Conservation (phyloP, 352 stramenopile species). For the Pythium aquatile region DNA sequence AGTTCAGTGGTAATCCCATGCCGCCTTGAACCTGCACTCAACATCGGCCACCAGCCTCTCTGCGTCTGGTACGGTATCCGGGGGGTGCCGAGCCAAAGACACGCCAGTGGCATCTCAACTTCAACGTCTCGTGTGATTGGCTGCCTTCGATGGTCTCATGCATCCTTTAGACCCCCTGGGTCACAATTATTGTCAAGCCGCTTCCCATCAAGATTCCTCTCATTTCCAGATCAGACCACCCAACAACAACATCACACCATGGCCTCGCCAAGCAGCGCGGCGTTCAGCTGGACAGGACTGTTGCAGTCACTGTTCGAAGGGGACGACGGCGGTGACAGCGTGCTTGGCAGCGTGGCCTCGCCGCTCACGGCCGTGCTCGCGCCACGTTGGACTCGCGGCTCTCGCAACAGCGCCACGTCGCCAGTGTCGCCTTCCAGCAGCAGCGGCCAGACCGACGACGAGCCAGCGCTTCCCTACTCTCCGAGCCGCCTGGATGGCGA, state of each 20-base stretch:
- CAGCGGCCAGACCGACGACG: background rate
- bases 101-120: background rate
- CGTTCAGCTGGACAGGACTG: conserved; percentile 21
- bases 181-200: background rate
- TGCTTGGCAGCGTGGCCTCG: conserved; percentile 10
- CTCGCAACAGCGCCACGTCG: background rate
- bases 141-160: background rate
- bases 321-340: conserved; percentile 1
- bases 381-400: conserved; percentile 14
- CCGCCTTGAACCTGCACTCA: conserved; percentile 20
- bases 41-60: background rate
- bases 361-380: conserved; percentile 16
- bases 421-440: background rate
- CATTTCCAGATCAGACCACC: background rate
- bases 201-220: conserved; percentile 2
- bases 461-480: conserved; percentile 34
- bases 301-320: conserved; percentile 23
- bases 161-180: background rate
- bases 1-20: conserved; percentile 13
- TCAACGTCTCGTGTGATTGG: background rate
- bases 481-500: conserved; percentile 57
- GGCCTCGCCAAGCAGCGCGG: background rate
- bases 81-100: background rate
- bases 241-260: background rate
- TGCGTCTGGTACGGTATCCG: background rate